phyloP scores from a whole-genome alignment of 371 early-diverging fungal species.

The Rhizopus microsporus region DNA sequence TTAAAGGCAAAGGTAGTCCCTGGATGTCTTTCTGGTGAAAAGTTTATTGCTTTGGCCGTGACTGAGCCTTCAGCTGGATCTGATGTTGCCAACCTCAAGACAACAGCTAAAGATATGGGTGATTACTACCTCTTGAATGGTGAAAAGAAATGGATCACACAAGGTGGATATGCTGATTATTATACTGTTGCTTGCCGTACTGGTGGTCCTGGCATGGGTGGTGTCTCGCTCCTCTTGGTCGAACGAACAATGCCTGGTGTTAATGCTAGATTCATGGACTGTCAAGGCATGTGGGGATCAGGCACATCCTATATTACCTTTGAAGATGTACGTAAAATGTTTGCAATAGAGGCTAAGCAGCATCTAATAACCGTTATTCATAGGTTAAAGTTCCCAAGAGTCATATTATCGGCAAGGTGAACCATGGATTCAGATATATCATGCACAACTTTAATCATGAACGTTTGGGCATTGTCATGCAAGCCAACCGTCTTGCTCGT shows the following conservation, averaged over 20 bases:
- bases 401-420: conserved; percentile 84
- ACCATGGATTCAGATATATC: conserved; percentile 85
- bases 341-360: background rate
- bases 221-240: conserved; percentile 76
- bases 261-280: conserved; percentile 76
- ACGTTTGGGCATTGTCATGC: conserved; percentile 78
- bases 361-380: background rate
- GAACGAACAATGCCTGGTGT: conserved; percentile 86
- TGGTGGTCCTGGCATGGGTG: conserved; percentile 82
- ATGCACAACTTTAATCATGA: conserved; percentile 82
- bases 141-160: conserved; percentile 89
- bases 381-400: conserved; percentile 75
- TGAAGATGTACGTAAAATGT: conserved; percentile 60
- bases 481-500: conserved; percentile 86
- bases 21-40: conserved; percentile 71
- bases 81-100: conserved; percentile 80
- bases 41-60: conserved; percentile 77
- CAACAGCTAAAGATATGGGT: conserved; percentile 71
- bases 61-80: conserved; percentile 74
- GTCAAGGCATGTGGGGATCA: conserved; percentile 75
- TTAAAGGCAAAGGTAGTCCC: conserved; percentile 72
- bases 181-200: conserved; percentile 74
- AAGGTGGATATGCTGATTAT: conserved; percentile 83
- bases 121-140: conserved; percentile 82
- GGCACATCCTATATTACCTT: conserved; percentile 78